phyloP scores from a whole-genome alignment of 176 grass and related monocot genomes.

The Tuctoria greenei region DNA sequence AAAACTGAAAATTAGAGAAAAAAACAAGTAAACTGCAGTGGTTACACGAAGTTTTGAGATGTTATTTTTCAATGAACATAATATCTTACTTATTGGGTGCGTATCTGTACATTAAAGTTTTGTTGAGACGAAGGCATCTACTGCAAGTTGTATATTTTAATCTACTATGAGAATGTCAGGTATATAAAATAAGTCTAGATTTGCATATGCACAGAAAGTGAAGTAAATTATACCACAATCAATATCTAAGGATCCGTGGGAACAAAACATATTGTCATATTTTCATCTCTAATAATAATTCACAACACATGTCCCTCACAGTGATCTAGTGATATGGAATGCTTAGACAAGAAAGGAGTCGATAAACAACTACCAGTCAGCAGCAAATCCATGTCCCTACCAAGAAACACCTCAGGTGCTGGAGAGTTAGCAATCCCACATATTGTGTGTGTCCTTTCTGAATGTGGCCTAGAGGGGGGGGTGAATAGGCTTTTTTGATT shows the following conservation, averaged over 20 bases:
- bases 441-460: constrained; percentile 90
- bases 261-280: neutral
- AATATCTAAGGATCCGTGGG: neutral
- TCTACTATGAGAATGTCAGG: constrained; percentile 3
- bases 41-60: too few species aligned
- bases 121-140: constrained; percentile 1
- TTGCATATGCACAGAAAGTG: neutral
- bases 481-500: too few species aligned
- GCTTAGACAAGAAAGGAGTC: constrained; percentile 21
- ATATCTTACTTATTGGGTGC: too few species aligned
- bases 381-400: constrained; percentile 74
- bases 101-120: neutral
- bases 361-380: constrained; percentile 72
- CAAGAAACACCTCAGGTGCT: constrained; percentile 85
- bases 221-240: neutral
- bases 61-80: too few species aligned
- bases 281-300: neutral
- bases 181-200: neutral
- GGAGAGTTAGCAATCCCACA: constrained; percentile 85
- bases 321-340: neutral
- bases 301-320: neutral
- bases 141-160: neutral
- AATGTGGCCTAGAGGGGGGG: too few species aligned
- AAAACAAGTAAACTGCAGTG: too few species aligned
- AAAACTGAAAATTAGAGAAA: too few species aligned